Percentiles rank a stretch among this genome's conserved stretches.
Evolutionary conservation across 306 rosid species (phyloP).

Genomic region (Prunus salicina): DNA sequence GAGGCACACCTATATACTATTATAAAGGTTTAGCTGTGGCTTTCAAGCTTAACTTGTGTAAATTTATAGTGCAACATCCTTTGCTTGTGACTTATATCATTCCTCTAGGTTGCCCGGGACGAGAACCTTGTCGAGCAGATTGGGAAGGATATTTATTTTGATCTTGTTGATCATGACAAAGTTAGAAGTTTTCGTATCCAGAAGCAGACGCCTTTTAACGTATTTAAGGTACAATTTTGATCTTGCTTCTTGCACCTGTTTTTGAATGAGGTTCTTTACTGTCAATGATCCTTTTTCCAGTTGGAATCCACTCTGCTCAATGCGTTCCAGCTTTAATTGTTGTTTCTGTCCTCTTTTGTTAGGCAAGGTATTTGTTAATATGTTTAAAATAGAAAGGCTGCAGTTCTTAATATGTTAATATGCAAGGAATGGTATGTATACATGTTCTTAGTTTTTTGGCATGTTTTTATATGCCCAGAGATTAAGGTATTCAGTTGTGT

Average conservation of each 20-base stretch:
- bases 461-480: neutral
- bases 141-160: conserved; percentile 87
- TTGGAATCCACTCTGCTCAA: neutral
- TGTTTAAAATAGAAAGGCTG: neutral
- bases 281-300: neutral
- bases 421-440: neutral
- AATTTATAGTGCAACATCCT: neutral
- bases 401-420: neutral
- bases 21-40: conserved; percentile 54
- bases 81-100: conserved; percentile 4
- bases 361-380: neutral
- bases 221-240: conserved; percentile 63
- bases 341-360: neutral
- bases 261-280: neutral
- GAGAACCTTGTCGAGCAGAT: conserved; percentile 73
- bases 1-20: conserved; percentile 87
- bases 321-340: neutral
- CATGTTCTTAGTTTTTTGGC: neutral
- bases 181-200: conserved; percentile 82
- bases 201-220: conserved; percentile 62
- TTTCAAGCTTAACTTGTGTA: conserved; percentile 3
- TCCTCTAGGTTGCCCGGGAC: conserved; percentile 71
- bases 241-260: neutral
- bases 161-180: conserved; percentile 94
- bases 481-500: neutral